phyloP scores from a whole-genome alignment of 2,329 filamentous ascomycete species.

The Epichloe hybrida region DNA sequence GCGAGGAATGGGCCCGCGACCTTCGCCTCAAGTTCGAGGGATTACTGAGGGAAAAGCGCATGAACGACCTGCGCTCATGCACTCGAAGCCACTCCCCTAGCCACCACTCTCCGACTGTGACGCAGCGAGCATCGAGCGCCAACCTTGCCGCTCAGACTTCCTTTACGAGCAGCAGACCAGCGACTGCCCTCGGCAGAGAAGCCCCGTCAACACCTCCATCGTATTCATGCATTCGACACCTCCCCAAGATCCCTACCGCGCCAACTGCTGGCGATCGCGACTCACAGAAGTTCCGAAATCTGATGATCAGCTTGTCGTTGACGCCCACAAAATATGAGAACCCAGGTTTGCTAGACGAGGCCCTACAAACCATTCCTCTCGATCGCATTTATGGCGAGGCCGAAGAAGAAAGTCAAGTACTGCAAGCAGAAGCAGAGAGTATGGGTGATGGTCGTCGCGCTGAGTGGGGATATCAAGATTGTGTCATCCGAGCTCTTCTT shows the following conservation, averaged over 20 bases:
- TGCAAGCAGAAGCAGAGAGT: slow-evolving; percentile 77
- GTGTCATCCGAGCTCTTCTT: slow-evolving; percentile 76
- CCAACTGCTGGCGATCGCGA: slow-evolving; percentile 51
- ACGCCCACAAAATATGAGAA: slow-evolving; percentile 95
- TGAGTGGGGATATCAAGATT: slow-evolving; percentile 96
- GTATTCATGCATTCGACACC: slow-evolving; percentile 35
- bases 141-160: slow-evolving; percentile 30
- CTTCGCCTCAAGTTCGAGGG: slow-evolving; percentile 77
- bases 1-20: slow-evolving; percentile 65
- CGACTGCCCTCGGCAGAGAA: slow-evolving; percentile 27
- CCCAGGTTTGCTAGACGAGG: slow-evolving; percentile 84
- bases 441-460: slow-evolving; percentile 68
- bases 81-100: slow-evolving; percentile 47
- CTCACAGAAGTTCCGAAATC: slow-evolving; percentile 65
- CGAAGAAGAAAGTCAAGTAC: slow-evolving; percentile 81
- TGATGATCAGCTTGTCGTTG: slow-evolving; percentile 71
- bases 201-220: slow-evolving; percentile 28
- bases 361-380: slow-evolving; percentile 70
- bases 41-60: slow-evolving; percentile 70
- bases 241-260: slow-evolving; percentile 52
- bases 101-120: slow-evolving; percentile 41
- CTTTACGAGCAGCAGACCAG: slow-evolving; percentile 28
- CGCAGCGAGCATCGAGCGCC: slow-evolving; percentile 36
- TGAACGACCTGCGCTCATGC: slow-evolving; percentile 55
- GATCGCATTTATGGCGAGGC: slow-evolving; percentile 88